Evolutionary conservation across 179 eudicot species (phyloP).

Genomic region (Beta macrorhiza): DNA sequence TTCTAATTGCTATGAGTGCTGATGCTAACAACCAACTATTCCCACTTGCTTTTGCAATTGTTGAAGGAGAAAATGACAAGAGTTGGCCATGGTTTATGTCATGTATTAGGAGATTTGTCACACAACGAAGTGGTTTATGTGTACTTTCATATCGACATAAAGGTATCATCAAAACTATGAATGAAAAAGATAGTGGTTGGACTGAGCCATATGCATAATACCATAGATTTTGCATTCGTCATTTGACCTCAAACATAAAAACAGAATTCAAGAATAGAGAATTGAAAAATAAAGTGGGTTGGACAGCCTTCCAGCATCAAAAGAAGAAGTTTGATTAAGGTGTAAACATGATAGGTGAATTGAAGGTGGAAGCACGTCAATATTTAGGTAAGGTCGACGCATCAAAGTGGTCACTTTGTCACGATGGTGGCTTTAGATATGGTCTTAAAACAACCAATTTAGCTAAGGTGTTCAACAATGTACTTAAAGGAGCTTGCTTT

Average conservation of each 20-base stretch:
- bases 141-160: constrained; percentile 7
- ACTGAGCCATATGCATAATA: not conserved
- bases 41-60: constrained; percentile 25
- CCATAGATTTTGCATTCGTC: not conserved
- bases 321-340: not conserved
- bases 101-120: not conserved
- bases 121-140: not conserved
- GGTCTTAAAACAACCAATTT: constrained; percentile 6
- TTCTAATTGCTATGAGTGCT: constrained; percentile 16
- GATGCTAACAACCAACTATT: constrained; percentile 26
- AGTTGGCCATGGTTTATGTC: constrained; percentile 30
- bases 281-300: not conserved
- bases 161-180: constrained; percentile 2
- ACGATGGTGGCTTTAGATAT: constrained; percentile 5
- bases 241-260: not conserved
- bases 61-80: constrained; percentile 14
- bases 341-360: not conserved
- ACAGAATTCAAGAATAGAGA: not conserved
- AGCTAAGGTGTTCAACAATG: constrained; percentile 6
- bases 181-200: not conserved
- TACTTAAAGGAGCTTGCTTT: not conserved
- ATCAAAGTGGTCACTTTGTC: not conserved
- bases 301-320: not conserved
- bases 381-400: not conserved
- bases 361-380: not conserved